phyloP scores from a whole-genome alignment of 148 eudicot species.

The Spergularia marina region DNA sequence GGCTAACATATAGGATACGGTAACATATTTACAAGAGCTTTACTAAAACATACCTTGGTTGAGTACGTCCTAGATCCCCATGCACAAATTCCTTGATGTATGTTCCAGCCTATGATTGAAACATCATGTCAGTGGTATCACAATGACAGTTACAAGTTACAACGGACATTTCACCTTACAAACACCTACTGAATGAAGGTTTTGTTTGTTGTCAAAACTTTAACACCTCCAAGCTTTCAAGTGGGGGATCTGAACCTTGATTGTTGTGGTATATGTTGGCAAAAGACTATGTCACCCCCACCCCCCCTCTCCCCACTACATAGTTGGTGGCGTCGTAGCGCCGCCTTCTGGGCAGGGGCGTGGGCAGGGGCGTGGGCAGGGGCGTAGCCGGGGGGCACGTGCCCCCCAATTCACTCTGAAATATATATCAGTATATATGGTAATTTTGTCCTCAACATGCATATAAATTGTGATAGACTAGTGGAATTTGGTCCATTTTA shows the following conservation, averaged over 20 bases:
- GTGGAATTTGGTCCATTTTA: too few relatives aligned
- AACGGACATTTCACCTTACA: background rate
- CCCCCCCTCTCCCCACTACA: too few relatives aligned
- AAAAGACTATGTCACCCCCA: background rate
- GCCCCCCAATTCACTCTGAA: too few relatives aligned
- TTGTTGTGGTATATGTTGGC: background rate
- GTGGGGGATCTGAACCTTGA: background rate
- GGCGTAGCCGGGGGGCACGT: too few relatives aligned
- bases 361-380: too few relatives aligned
- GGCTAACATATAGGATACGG: background rate
- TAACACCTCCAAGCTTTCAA: background rate
- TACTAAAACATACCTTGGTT: conserved; percentile 64
- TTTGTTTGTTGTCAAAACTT: background rate
- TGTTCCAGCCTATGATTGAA: conserved; percentile 77
- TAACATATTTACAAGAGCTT: background rate
- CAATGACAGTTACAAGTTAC: background rate
- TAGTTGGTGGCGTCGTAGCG: too few relatives aligned
- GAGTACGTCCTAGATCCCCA: conserved; percentile 96
- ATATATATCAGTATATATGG: too few relatives aligned
- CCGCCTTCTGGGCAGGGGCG: too few relatives aligned
- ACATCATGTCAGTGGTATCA: background rate
- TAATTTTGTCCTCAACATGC: too few relatives aligned
- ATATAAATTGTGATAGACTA: too few relatives aligned
- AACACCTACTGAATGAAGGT: background rate
- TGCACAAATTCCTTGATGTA: conserved; percentile 98